Evolutionary conservation across 768 basidiomycete species (phyloP).

Genomic region (Termitomyces titanicus): DNA sequence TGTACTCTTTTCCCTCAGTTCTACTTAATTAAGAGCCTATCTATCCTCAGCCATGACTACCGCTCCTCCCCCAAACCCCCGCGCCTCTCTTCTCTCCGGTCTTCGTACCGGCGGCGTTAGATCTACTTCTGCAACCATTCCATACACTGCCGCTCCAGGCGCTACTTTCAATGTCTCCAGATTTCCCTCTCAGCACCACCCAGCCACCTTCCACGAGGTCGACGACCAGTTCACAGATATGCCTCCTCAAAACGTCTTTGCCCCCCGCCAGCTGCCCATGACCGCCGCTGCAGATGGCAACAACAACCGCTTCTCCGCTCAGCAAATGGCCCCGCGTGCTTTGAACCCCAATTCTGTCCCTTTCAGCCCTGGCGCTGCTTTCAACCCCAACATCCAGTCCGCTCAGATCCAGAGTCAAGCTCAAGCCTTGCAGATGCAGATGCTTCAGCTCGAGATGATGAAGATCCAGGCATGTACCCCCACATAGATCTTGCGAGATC

Average conservation of each 20-base stretch:
- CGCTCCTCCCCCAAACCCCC: slow-evolving; percentile 44
- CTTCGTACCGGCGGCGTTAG: slow-evolving; percentile 91
- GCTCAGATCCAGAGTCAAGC: slow-evolving; percentile 54
- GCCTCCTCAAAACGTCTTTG: slow-evolving; percentile 48
- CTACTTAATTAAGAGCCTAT: slow-evolving; percentile 34
- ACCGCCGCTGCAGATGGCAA: slow-evolving; percentile 71
- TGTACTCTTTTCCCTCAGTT: slow-evolving; percentile 29
- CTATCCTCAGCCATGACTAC: slow-evolving; percentile 43
- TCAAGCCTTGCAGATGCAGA: slow-evolving; percentile 75
- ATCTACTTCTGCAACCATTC: slow-evolving; percentile 56
- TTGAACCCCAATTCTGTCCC: slow-evolving; percentile 44
- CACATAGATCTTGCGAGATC: background rate
- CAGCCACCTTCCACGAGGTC: slow-evolving; percentile 40
- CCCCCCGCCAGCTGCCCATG: slow-evolving; percentile 50
- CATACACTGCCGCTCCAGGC: slow-evolving; percentile 66
- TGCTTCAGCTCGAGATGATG: slow-evolving; percentile 82
- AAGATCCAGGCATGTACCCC: slow-evolving; percentile 63
- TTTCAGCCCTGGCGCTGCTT: slow-evolving; percentile 44
- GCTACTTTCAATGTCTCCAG: slow-evolving; percentile 63
- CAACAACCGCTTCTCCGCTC: slow-evolving; percentile 56
- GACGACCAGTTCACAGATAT: slow-evolving; percentile 63
- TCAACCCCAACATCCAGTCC: slow-evolving; percentile 42
- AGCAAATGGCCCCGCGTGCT: slow-evolving; percentile 52
- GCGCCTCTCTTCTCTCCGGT: slow-evolving; percentile 83
- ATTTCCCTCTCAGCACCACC: slow-evolving; percentile 43